Percentiles rank a stretch among this genome's conserved stretches.
phyloP scores from a whole-genome alignment of 192 early-diverging fungal species.

The Umbelopsis vinacea region DNA sequence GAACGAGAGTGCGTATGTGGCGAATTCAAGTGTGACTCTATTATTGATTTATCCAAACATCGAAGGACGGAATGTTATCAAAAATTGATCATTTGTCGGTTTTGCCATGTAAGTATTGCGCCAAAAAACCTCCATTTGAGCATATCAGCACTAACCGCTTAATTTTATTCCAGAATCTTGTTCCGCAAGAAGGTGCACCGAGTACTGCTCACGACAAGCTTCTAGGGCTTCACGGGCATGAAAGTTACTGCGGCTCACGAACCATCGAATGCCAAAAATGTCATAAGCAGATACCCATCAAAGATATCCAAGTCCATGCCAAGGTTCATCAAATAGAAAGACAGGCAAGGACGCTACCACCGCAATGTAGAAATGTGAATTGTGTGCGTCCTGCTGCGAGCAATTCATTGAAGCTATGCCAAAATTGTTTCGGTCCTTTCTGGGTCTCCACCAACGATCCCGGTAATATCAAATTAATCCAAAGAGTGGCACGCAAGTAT shows the following conservation, averaged over 20 bases:
- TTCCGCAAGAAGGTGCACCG: constrained; percentile 64
- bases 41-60: constrained; percentile 68
- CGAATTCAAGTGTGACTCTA: constrained; percentile 28
- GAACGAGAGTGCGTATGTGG: constrained; percentile 66
- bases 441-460: constrained; percentile 82
- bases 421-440: constrained; percentile 81
- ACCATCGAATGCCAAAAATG: constrained; percentile 86
- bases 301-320: constrained; percentile 78
- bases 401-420: constrained; percentile 71
- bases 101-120: constrained; percentile 63
- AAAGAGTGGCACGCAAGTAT: constrained; percentile 69
- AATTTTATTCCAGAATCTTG: constrained; percentile 44
- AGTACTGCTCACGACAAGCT: constrained; percentile 64
- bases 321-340: constrained; percentile 69
- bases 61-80: constrained; percentile 69
- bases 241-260: constrained; percentile 83
- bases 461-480: constrained; percentile 70
- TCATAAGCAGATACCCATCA: constrained; percentile 69
- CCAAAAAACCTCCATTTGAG: neutral
- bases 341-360: constrained; percentile 57
- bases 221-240: constrained; percentile 71
- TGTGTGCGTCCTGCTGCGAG: constrained; percentile 61
- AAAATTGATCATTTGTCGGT: constrained; percentile 80
- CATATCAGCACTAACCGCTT: neutral
- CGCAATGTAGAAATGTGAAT: constrained; percentile 73